Evolutionary conservation across 306 rosid species (phyloP).

Genomic region (Sesbania bispinosa): DNA sequence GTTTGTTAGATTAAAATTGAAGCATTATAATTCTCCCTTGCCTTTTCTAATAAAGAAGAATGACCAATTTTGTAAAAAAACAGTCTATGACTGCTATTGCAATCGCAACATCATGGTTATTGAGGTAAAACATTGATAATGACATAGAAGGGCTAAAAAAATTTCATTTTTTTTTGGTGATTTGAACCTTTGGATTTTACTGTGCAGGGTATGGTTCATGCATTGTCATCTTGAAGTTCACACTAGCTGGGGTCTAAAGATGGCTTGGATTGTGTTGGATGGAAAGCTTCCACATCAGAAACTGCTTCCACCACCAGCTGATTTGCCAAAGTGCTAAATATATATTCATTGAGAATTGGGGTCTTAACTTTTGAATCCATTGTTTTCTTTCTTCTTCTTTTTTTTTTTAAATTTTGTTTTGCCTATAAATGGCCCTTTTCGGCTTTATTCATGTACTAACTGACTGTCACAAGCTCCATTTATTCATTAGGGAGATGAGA

Average conservation of each 20-base stretch:
- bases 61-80: too few relatives aligned
- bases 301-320: slow-evolving; percentile 59
- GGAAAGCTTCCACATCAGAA: slow-evolving; percentile 65
- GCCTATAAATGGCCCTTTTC: not conserved
- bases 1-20: too few relatives aligned
- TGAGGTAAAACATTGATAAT: too few relatives aligned
- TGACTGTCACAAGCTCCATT: not conserved
- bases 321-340: slow-evolving; percentile 56
- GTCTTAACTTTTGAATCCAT: not conserved
- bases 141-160: too few relatives aligned
- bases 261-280: slow-evolving; percentile 76
- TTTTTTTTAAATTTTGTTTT: not conserved
- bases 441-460: not conserved
- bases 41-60: too few relatives aligned
- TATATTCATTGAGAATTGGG: not conserved
- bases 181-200: not conserved
- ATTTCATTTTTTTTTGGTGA: too few relatives aligned
- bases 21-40: too few relatives aligned
- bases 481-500: not conserved
- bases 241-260: slow-evolving; percentile 68
- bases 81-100: too few relatives aligned
- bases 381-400: not conserved
- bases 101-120: too few relatives aligned
- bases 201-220: slow-evolving; percentile 68
- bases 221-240: slow-evolving; percentile 73